Conservation (phyloP, 331 rosid genomes). For the Rosa hybrid region DNA sequence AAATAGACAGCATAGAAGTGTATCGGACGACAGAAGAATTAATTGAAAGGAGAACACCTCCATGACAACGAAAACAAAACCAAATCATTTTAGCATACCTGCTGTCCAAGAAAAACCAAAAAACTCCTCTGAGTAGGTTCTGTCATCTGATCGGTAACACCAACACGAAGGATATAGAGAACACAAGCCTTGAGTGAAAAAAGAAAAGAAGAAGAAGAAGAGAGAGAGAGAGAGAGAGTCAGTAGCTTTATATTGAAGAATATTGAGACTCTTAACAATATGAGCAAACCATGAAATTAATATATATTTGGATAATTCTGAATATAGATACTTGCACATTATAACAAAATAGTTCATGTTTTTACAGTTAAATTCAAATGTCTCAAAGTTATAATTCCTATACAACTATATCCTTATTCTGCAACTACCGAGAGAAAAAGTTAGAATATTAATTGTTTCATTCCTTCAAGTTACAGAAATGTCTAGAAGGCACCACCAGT, state of each 20-base stretch:
- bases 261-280: slow-evolving; percentile 1
- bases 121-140: slow-evolving; percentile 90
- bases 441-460: slow-evolving; percentile 6
- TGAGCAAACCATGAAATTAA: slow-evolving; percentile 11
- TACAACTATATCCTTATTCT: neutral
- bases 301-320: slow-evolving; percentile 6
- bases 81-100: slow-evolving; percentile 46
- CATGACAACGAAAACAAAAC: slow-evolving; percentile 17
- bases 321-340: neutral
- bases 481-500: neutral
- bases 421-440: neutral
- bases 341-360: neutral
- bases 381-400: neutral
- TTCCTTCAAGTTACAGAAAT: slow-evolving; percentile 19
- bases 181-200: slow-evolving; percentile 78
- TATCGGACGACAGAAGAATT: slow-evolving; percentile 12
- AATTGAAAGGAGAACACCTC: slow-evolving; percentile 21
- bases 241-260: slow-evolving; percentile 27
- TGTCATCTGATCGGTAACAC: slow-evolving; percentile 94
- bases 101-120: slow-evolving; percentile 75
- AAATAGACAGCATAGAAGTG: slow-evolving; percentile 9
- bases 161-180: slow-evolving; percentile 89
- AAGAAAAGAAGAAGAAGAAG: neutral
- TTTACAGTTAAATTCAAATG: neutral
- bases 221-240: slow-evolving; percentile 1